Base-by-base conservation (phyloP, 768 basidiomycete species). In the Nidula microcarpa region DNA sequence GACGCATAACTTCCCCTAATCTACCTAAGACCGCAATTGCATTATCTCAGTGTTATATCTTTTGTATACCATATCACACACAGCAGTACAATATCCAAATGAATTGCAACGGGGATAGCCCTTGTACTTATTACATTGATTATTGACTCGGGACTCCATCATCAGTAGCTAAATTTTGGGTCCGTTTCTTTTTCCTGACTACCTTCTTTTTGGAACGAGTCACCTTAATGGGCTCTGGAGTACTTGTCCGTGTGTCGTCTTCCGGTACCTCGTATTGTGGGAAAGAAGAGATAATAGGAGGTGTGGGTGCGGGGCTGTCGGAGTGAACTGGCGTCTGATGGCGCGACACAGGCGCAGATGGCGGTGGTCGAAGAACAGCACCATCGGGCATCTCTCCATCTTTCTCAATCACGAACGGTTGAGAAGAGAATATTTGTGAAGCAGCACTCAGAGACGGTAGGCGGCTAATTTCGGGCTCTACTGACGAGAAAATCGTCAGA, bases 301-400 rank as follows among this genome's bases (percentile, higher is more conserved):
- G 70, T 11, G 75, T 71, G 33, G 69, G 70, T 41, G 66, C 52
- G 45, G 33, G 62, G 62, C 36, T 56, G 56, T 33, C 56, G 59
- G 35, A 41, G 49, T 33, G 37, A 45, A 47, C 47, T 23, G 64
- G 59, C 18, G 59, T 59, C 35, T 53, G 53, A 33, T 55, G 60
- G 18, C 54, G 33, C 16, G 67, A 59, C 33, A 57, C 45, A 5
- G 73, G 65, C 39, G 55, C 64, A 4, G 68, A 66, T 14, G 63
- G 61, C 7, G 64, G 60, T 39, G 57, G 45, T 14, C 53, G 30
- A 10, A 58, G 54, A n/a, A 51, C 55, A 51, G 69, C 75, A n/a
- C 82, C 80, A 46, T 78, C 78, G 4, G 94, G 94, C 89, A 95
- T 90, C 69, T 94, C 94, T 1, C 94, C 94, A 0, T 84, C 79